Evolutionary conservation across 768 basidiomycete genomes (phyloP).

Genomic region (Daedalea quercina): DNA sequence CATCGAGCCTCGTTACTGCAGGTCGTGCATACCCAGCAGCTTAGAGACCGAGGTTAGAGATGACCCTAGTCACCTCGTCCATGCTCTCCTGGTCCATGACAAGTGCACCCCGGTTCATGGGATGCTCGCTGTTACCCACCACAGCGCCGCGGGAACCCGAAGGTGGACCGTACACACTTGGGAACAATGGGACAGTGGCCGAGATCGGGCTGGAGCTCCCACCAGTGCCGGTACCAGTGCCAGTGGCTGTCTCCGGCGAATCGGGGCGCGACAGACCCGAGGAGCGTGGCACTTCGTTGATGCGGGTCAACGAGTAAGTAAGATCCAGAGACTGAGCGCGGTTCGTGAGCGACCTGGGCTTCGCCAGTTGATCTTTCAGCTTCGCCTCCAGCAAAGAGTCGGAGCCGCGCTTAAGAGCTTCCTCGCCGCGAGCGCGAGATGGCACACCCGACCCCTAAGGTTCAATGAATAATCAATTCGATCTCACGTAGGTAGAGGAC

Average conservation of each 20-base stretch:
- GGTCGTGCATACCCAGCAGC: not conserved
- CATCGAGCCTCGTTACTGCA: not conserved
- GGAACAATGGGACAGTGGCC: constrained; percentile 73
- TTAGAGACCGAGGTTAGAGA: constrained; percentile 44
- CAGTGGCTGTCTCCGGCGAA: constrained; percentile 73
- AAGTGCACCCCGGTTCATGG: constrained; percentile 19
- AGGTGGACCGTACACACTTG: constrained; percentile 77
- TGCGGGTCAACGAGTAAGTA: constrained; percentile 77
- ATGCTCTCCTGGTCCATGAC: constrained; percentile 48
- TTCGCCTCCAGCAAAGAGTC: constrained; percentile 83
- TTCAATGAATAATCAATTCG: constrained; percentile 12
- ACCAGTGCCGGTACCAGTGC: constrained; percentile 46
- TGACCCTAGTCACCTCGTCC: constrained; percentile 71
- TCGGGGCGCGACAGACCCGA: constrained; percentile 62
- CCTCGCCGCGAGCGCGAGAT: constrained; percentile 65
- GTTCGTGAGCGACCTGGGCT: constrained; percentile 78
- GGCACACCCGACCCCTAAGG: constrained; percentile 62
- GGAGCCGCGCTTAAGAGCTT: constrained; percentile 74
- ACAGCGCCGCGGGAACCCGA: constrained; percentile 19
- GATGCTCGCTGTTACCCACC: constrained; percentile 19
- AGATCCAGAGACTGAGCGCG: constrained; percentile 88
- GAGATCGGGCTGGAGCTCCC: constrained; percentile 78
- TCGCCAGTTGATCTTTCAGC: constrained; percentile 66
- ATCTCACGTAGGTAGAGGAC: constrained; percentile 24
- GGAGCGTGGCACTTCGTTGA: constrained; percentile 51